A percentile compares a stretch with the other conserved stretches of the same genome.
phyloP scores from a whole-genome alignment of 352 stramenopile species.

The Globisporangium barbulae region DNA sequence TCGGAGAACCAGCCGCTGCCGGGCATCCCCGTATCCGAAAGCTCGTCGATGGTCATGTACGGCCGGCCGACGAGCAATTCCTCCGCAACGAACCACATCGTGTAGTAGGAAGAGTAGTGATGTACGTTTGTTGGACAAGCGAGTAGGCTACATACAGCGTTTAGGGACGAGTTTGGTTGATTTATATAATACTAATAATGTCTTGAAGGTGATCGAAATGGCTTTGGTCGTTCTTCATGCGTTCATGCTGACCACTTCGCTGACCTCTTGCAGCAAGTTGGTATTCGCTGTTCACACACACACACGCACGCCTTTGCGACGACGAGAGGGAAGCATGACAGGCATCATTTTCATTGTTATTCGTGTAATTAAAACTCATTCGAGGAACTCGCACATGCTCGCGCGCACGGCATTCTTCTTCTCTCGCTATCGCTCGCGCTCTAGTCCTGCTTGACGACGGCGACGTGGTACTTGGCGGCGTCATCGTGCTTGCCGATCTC shows the following conservation, averaged over 20 bases:
- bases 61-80: constrained; percentile 29
- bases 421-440: not conserved
- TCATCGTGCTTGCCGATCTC: constrained; percentile 42
- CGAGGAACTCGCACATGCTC: not conserved
- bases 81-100: constrained; percentile 29
- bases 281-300: too few relatives aligned
- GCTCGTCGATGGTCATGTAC: constrained; percentile 69
- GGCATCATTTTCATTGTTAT: not conserved
- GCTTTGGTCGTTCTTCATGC: not conserved
- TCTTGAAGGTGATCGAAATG: not conserved
- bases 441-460: constrained; percentile 37
- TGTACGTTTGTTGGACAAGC: not conserved
- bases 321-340: too few relatives aligned
- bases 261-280: too few relatives aligned
- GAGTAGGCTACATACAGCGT: not conserved
- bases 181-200: constrained; percentile 12
- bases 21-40: constrained; percentile 31
- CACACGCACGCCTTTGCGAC: too few relatives aligned
- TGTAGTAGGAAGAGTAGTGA: constrained; percentile 19
- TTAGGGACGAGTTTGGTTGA: not conserved
- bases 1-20: constrained; percentile 43
- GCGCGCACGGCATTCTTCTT: not conserved
- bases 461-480: constrained; percentile 35
- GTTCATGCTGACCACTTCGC: too few relatives aligned
- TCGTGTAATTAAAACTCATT: not conserved